phyloP scores from a whole-genome alignment of 2,329 filamentous ascomycete genomes.

The Exophiala sp. region DNA sequence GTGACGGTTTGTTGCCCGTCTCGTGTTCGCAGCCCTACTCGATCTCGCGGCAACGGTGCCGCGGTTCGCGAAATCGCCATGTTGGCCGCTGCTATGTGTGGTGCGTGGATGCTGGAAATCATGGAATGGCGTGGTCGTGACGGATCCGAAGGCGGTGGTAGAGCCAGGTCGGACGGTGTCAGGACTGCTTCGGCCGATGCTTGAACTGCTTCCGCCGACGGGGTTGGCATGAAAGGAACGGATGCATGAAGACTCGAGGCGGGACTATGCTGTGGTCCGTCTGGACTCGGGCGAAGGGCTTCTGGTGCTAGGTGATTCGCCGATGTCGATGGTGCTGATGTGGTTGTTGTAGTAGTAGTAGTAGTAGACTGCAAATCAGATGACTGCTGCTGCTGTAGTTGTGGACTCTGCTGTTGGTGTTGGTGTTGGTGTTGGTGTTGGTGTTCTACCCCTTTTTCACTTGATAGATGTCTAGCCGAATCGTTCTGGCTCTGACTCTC shows the following conservation, averaged over 20 bases:
- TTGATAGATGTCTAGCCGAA: too few relatives aligned
- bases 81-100: constrained; percentile 17
- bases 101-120: constrained; percentile 15
- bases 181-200: constrained; percentile 20
- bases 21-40: constrained; percentile 1
- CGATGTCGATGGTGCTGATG: not conserved
- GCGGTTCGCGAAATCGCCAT: constrained; percentile 12
- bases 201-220: constrained; percentile 22
- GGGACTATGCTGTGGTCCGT: not conserved
- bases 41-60: constrained; percentile 2
- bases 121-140: constrained; percentile 34
- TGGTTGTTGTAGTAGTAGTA: too few relatives aligned
- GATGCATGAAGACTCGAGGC: constrained; percentile 1
- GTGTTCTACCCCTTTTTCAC: too few relatives aligned
- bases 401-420: too few relatives aligned
- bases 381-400: not conserved
- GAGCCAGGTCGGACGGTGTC: constrained; percentile 14
- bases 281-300: not conserved
- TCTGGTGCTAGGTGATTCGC: not conserved
- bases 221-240: constrained; percentile 17
- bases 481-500: too few relatives aligned
- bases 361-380: too few relatives aligned
- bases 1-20: constrained; percentile 49
- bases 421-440: too few relatives aligned
- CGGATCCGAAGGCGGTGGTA: constrained; percentile 5